Percentiles rank a stretch among this genome's conserved stretches.
Conservation (phyloP, 2,329 filamentous ascomycete species). For the Monilinia vaccinii-corymbosi region DNA sequence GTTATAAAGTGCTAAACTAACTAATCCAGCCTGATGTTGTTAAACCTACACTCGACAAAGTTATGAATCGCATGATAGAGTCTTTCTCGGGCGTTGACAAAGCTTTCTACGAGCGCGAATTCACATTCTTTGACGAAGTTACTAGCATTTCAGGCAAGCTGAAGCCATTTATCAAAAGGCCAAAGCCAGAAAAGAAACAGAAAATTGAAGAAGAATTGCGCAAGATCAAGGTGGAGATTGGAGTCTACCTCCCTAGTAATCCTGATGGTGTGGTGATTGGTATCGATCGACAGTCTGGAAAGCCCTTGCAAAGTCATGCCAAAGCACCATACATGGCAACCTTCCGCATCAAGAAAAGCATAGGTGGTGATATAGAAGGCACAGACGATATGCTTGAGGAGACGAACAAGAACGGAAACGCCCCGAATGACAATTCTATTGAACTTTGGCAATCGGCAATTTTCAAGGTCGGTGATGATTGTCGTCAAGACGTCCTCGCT, state of each 20-base stretch:
- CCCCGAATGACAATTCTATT: constrained; percentile 48
- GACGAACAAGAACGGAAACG: constrained; percentile 32
- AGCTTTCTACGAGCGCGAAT: constrained; percentile 87
- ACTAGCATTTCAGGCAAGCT: constrained; percentile 93
- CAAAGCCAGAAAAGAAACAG: constrained; percentile 95
- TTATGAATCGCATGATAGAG: constrained; percentile 73
- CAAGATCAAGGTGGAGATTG: constrained; percentile 94
- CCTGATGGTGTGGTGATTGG: constrained; percentile 95
- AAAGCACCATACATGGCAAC: constrained; percentile 99
- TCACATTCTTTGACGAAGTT: constrained; percentile 96
- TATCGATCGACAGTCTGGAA: constrained; percentile 95
- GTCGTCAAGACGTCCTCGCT: constrained; percentile 90
- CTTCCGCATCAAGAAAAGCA: constrained; percentile 86
- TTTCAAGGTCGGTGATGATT: constrained; percentile 99
- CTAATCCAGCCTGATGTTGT: constrained; percentile 65
- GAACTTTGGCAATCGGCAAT: constrained; percentile 99
- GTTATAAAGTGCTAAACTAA: constrained; percentile 10
- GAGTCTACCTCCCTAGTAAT: constrained; percentile 94
- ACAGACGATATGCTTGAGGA: constrained; percentile 44
- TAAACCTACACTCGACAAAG: constrained; percentile 86
- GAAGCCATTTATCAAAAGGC: constrained; percentile 81
- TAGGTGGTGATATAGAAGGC: constrained; percentile 42
- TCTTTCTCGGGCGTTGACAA: constrained; percentile 74
- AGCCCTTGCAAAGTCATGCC: constrained; percentile 93
- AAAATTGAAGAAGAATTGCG: constrained; percentile 98